These are phyloP conservation scores for Stromatinia cepivora DNA, from an alignment of 2,329 filamentous ascomycete genomes.

Conservation along the genomic window DNA sequence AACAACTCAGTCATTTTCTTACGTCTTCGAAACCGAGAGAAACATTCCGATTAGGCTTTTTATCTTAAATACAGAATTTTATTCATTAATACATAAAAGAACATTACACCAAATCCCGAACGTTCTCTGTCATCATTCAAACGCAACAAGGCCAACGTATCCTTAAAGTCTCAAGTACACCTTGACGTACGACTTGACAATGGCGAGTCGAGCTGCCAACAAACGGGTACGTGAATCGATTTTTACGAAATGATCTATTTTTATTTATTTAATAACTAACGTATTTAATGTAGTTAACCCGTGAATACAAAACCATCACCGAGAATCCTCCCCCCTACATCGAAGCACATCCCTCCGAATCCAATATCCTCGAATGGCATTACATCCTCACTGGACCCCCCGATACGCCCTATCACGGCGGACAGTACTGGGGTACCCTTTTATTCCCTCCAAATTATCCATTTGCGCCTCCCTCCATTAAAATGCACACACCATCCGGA, in stretches of 20 bases:
- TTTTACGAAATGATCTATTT: neutral
- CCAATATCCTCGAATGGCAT: slow-evolving; percentile 94
- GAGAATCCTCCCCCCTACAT: slow-evolving; percentile 87
- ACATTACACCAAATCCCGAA: neutral
- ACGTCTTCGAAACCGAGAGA: neutral
- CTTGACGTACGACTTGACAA: slow-evolving; percentile 43
- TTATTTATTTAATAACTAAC: neutral
- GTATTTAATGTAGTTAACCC: slow-evolving; percentile 50
- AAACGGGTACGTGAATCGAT: slow-evolving; percentile 56
- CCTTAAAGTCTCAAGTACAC: slow-evolving; percentile 29
- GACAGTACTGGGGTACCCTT: slow-evolving; percentile 97
- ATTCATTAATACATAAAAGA: neutral
- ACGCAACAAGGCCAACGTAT: slow-evolving; percentile 11
- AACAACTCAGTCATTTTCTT: neutral
- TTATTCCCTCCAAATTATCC: slow-evolving; percentile 96
- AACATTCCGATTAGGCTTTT: neutral
- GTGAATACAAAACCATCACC: slow-evolving; percentile 64
- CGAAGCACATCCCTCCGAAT: slow-evolving; percentile 82
- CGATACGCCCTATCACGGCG: slow-evolving; percentile 87
- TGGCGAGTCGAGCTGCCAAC: slow-evolving; percentile 72
- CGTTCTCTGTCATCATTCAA: neutral
- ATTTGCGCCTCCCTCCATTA: slow-evolving; percentile 94
- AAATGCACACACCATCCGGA: slow-evolving; percentile 97
- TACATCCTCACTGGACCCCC: slow-evolving; percentile 95
- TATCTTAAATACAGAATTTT: neutral